Percentiles rank a stretch among this genome's conserved stretches.
These are phyloP conservation scores for Stachybotrys elegans DNA, from an alignment of 2,329 filamentous ascomycete genomes.

Conservation along the genomic window DNA sequence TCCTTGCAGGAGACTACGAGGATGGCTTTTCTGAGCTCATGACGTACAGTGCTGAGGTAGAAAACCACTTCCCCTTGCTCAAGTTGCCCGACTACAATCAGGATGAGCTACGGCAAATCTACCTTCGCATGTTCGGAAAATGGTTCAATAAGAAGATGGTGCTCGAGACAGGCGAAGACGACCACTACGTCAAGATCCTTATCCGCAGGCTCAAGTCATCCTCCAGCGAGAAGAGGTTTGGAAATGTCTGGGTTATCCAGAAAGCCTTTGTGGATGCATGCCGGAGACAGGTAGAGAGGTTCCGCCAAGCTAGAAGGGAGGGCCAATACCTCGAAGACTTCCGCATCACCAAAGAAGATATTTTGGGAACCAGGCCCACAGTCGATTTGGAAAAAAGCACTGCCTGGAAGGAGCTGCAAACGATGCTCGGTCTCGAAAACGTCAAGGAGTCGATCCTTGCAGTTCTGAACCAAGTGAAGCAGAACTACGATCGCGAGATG, in stretches of 20 bases:
- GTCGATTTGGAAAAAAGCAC: conserved; percentile 42
- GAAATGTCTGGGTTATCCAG: conserved; percentile 63
- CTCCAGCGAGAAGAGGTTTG: conserved; percentile 59
- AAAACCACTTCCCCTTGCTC: conserved; percentile 30
- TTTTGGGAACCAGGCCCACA: conserved; percentile 63
- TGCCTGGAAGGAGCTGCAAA: conserved; percentile 55
- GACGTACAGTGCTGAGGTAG: conserved; percentile 38
- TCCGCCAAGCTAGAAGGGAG: conserved; percentile 32
- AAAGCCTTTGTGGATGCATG: conserved; percentile 45
- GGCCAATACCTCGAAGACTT: conserved; percentile 19
- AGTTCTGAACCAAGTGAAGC: conserved; percentile 47
- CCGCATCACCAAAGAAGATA: conserved; percentile 52
- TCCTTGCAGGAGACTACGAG: conserved; percentile 21
- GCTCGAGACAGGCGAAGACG: conserved; percentile 51
- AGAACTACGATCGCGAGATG: conserved; percentile 62
- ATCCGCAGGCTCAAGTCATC: conserved; percentile 51
- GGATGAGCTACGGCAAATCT: conserved; percentile 54
- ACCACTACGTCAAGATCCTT: conserved; percentile 59
- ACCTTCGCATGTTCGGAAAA: conserved; percentile 47
- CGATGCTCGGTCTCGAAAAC: conserved; percentile 49
- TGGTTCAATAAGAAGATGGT: conserved; percentile 52
- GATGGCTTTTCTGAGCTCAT: conserved; percentile 60
- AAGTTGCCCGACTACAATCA: conserved; percentile 64
- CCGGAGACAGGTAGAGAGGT: conserved; percentile 54
- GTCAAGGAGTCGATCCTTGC: conserved; percentile 50